These are phyloP conservation scores for Perilla frutescens DNA, from an alignment of 257 asterid species.

Conservation along the genomic window DNA sequence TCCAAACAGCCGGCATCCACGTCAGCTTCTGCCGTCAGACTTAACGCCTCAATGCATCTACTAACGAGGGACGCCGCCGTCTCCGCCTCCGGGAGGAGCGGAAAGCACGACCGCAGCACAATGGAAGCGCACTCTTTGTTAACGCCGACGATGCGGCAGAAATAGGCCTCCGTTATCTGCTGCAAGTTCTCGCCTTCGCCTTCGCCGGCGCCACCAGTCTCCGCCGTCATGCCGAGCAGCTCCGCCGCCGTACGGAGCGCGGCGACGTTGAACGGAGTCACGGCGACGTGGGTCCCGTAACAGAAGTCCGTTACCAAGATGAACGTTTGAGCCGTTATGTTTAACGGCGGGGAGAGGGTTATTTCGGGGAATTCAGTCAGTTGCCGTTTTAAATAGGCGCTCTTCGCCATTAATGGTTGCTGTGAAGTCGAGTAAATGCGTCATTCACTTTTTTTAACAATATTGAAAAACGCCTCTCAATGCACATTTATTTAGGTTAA, in stretches of 20 bases:
- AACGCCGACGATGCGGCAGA: slow-evolving; percentile 58
- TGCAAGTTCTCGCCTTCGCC: slow-evolving; percentile 49
- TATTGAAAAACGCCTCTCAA: slow-evolving; percentile 26
- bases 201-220: slow-evolving; percentile 19
- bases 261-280: slow-evolving; percentile 83
- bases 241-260: slow-evolving; percentile 81
- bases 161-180: slow-evolving; percentile 70
- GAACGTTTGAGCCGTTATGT: slow-evolving; percentile 77
- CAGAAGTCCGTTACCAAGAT: slow-evolving; percentile 66
- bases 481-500: slow-evolving; percentile 48
- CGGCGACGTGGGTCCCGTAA: slow-evolving; percentile 57
- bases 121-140: slow-evolving; percentile 56
- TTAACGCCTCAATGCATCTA: slow-evolving; percentile 77
- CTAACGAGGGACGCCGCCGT: slow-evolving; percentile 60
- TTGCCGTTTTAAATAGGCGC: slow-evolving; percentile 64
- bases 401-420: slow-evolving; percentile 64
- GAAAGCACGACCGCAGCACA: slow-evolving; percentile 63
- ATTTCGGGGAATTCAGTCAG: slow-evolving; percentile 58
- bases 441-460: slow-evolving; percentile 28
- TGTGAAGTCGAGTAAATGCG: slow-evolving; percentile 51
- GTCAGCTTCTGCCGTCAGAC: slow-evolving; percentile 53
- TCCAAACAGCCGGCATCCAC: slow-evolving; percentile 48
- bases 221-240: slow-evolving; percentile 73
- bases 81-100: slow-evolving; percentile 83
- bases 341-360: slow-evolving; percentile 81